A percentile compares a stretch with the other conserved stretches of the same genome.
Conservation (phyloP, 805 yeast genomes). For the Blastobotrys attinorum region DNA sequence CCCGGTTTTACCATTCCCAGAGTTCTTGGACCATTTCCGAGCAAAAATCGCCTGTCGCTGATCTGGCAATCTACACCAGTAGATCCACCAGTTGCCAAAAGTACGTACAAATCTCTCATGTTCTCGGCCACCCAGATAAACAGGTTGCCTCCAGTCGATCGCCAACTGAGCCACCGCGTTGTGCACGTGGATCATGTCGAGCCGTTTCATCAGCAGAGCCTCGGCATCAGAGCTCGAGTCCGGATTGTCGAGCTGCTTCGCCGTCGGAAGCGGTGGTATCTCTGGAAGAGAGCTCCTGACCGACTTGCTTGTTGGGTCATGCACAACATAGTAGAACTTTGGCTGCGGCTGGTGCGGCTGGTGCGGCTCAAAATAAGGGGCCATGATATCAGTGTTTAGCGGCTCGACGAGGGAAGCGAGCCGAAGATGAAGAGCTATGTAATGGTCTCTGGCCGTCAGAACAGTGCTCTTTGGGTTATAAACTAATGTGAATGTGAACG, state of each 20-base stretch:
- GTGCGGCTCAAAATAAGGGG: conserved; percentile 1
- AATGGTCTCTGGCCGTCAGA: conserved; percentile 6
- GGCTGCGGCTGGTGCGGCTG: conserved; percentile 2
- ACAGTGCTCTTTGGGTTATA: conserved; percentile 5
- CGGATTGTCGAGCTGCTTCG: conserved; percentile 7
- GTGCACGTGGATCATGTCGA: conserved; percentile 18
- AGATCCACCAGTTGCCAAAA: conserved; percentile 23
- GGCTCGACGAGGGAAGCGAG: conserved; percentile 23
- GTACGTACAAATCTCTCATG: conserved; percentile 20
- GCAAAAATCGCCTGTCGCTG: conserved; percentile 19
- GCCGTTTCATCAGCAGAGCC: conserved; percentile 6
- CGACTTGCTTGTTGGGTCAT: conserved; percentile 8
- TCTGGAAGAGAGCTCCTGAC: conserved; percentile 18
- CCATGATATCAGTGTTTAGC: conserved; percentile 15
- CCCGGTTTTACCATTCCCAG: conserved; percentile 10
- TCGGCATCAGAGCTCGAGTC: conserved; percentile 12
- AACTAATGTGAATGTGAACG: conserved; percentile 19
- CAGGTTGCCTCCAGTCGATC: conserved; percentile 3
- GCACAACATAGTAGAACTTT: conserved; percentile 18
- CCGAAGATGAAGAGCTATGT: conserved; percentile 17
- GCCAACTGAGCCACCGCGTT: conserved; percentile 10
- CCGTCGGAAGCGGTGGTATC: conserved; percentile 14
- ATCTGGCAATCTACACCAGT: conserved; percentile 18
- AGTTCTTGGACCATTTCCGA: conserved; percentile 14
- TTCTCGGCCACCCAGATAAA: conserved; percentile 6